Evolutionary conservation across 352 stramenopile genomes (phyloP).

Genomic region (Globisporangium alternatum): DNA sequence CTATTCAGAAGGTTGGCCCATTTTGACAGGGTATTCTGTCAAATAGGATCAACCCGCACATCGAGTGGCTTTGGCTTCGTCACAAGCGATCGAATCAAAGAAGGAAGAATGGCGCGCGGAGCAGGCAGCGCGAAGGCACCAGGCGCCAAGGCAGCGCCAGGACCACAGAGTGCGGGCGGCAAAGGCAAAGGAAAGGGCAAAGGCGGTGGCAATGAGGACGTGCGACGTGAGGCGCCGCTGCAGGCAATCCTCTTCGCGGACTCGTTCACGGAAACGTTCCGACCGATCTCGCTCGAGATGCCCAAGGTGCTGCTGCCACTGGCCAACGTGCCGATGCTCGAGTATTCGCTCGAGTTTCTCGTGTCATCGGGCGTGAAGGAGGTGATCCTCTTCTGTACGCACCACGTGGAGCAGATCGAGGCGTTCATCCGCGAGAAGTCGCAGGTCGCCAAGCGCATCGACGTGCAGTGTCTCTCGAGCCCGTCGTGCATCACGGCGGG

Average conservation of each 20-base stretch:
- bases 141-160: slow-evolving; percentile 3
- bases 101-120: slow-evolving; percentile 24
- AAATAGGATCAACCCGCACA: background rate
- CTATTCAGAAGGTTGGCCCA: background rate
- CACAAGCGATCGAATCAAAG: background rate
- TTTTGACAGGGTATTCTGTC: slow-evolving; percentile 1
- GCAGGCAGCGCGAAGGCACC: slow-evolving; percentile 14
- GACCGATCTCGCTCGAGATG: slow-evolving; percentile 81
- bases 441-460: slow-evolving; percentile 50
- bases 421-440: slow-evolving; percentile 67
- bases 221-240: slow-evolving; percentile 89
- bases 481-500: slow-evolving; percentile 88
- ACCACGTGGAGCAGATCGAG: slow-evolving; percentile 86
- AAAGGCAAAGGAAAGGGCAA: slow-evolving; percentile 17
- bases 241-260: slow-evolving; percentile 97
- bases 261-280: slow-evolving; percentile 93
- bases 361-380: slow-evolving; percentile 92
- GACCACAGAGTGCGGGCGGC: background rate
- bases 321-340: slow-evolving; percentile 96
- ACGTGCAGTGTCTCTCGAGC: slow-evolving; percentile 70
- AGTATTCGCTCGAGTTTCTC: slow-evolving; percentile 98
- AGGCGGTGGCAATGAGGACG: slow-evolving; percentile 49
- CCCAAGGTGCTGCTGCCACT: slow-evolving; percentile 95
- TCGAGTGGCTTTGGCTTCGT: slow-evolving; percentile 6
- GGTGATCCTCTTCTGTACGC: slow-evolving; percentile 94